Evolutionary conservation across 164 flowering plant genomes (phyloP), one percentile per base, ranked within the genome.

Genomic region (Annona cherimola): DNA sequence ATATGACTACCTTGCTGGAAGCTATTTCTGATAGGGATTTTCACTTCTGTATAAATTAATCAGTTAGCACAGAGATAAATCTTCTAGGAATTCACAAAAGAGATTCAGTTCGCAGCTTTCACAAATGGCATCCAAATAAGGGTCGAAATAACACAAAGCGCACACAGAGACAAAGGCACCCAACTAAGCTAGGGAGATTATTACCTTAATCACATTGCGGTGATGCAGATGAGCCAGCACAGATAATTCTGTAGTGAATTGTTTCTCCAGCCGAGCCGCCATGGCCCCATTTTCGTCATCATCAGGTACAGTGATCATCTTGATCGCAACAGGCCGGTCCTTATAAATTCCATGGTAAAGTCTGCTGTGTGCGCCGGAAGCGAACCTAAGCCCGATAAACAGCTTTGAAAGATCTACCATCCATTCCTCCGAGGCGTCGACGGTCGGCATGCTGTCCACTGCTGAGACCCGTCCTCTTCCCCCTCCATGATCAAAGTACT

Each of bases 311-410:
- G 80, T 75, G 59, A 93, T 84, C 67, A 94, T 83, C 70, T 94
- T 94, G 26, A 91, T 89, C 0, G 98, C 98, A 71, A 90, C 97
- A 73, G 92, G 78, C 71, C 84, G 80, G 67, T 87, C 94, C 61
- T 89, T 84, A 60, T 94, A 94, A 6, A 83, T 76, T 3, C 97
- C 98, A 78, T 86, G 97, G 78, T 93, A 91, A 76, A 93, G 90
- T 71, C 85, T 76, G 73, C 98, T 92, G 76, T 94, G 87, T 5
- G 97, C 93, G 42, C 98, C 98, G 71, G 82, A 84, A 54, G 97
- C 97, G 81, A 94, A 91, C 55, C 79, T 87, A 68, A 65, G 81
- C 45, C 97, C 98, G 70, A 90, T 76, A 50, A 83, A 86, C 63
- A 94, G 78, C 84, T 87, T 81, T 0, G 97, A 90, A 46, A 91